Percentiles rank a stretch among this genome's conserved stretches.
Evolutionary conservation across 495 filamentous ascomycete species (phyloP).

Genomic region (Trichoderma reesei): DNA sequence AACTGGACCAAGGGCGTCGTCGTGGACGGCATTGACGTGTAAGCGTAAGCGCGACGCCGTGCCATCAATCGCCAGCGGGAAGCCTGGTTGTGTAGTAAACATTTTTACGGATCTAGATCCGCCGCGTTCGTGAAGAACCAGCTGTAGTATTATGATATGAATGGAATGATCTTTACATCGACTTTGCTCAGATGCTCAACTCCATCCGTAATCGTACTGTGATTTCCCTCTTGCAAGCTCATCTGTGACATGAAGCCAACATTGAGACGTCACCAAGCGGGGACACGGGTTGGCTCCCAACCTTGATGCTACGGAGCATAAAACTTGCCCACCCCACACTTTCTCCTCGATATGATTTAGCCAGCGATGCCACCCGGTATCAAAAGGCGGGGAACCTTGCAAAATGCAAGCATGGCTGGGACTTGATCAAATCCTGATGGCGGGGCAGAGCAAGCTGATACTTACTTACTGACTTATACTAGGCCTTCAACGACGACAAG

Average conservation of each 20-base stretch:
- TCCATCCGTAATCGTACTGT: neutral
- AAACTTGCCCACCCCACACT: neutral
- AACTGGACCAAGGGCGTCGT: slow-evolving; percentile 61
- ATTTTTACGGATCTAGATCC: neutral
- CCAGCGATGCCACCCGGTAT: neutral
- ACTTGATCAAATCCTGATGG: too few species aligned
- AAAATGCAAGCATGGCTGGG: too few species aligned
- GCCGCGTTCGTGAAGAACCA: neutral
- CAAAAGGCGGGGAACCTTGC: slow-evolving; percentile 1
- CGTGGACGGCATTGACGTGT: slow-evolving; percentile 67
- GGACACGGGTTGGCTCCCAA: neutral
- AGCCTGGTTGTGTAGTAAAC: slow-evolving; percentile 7
- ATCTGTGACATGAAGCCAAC: neutral
- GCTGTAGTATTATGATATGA: slow-evolving; percentile 9
- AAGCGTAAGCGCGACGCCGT: slow-evolving; percentile 12
- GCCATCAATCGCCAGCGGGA: slow-evolving; percentile 4
- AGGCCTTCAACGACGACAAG: too few species aligned
- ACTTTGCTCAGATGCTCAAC: neutral
- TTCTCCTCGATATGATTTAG: neutral
- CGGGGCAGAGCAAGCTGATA: too few species aligned
- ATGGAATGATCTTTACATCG: neutral
- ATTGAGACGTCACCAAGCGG: neutral
- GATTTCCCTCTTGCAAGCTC: neutral
- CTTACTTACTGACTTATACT: too few species aligned
- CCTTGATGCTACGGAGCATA: neutral